Conservation (phyloP, 371 early-diverging fungal genomes). For the Mucor plumbeus region DNA sequence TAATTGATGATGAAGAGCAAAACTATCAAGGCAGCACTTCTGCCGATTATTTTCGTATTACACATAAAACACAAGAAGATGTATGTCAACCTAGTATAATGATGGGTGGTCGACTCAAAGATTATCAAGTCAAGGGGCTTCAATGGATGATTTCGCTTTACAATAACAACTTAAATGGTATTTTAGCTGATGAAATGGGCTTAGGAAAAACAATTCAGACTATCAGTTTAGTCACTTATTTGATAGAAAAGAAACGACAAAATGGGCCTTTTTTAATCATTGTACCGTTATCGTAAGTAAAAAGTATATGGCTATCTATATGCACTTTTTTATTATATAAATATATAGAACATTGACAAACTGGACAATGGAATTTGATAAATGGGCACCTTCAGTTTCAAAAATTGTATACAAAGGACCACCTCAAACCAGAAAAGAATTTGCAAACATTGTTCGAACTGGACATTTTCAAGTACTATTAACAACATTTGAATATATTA, state of each 20-base stretch:
- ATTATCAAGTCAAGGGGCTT: conserved; percentile 98
- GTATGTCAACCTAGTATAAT: conserved; percentile 84
- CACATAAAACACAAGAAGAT: conserved; percentile 86
- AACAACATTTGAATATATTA: conserved; percentile 98
- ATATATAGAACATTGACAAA: conserved; percentile 81
- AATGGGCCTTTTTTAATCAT: conserved; percentile 94
- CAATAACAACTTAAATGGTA: conserved; percentile 96
- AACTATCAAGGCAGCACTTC: conserved; percentile 30
- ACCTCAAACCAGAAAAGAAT: conserved; percentile 72
- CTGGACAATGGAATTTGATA: conserved; percentile 97
- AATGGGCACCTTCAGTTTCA: conserved; percentile 95
- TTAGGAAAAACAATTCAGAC: conserved; percentile 98
- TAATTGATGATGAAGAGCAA: conserved; percentile 39
- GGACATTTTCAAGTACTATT: conserved; percentile 92
- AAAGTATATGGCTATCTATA: background rate
- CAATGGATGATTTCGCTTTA: conserved; percentile 99
- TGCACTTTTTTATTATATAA: background rate
- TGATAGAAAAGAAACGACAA: conserved; percentile 91
- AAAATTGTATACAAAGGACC: conserved; percentile 92
- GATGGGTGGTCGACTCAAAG: conserved; percentile 92
- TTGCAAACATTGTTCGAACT: conserved; percentile 73
- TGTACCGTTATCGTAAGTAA: conserved; percentile 85
- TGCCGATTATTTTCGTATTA: conserved; percentile 79
- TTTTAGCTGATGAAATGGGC: conserved; percentile 99
- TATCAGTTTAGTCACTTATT: conserved; percentile 93